phyloP scores from a whole-genome alignment of 352 stramenopile species.

The Phytopythium delawarense region DNA sequence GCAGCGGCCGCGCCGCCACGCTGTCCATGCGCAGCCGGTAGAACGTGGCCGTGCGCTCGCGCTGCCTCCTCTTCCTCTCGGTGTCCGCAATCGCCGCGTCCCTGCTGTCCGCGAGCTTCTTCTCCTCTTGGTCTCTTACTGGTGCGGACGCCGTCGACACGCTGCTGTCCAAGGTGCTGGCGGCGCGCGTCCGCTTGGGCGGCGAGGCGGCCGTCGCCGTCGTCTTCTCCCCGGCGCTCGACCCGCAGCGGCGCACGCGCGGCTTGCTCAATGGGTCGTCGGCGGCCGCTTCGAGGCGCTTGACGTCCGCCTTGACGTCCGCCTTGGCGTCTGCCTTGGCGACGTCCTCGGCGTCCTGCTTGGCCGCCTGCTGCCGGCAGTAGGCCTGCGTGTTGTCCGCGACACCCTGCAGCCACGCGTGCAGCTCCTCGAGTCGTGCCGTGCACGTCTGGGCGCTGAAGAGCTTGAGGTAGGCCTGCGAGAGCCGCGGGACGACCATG shows the following conservation, averaged over 20 bases:
- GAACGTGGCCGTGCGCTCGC: slow-evolving; percentile 2
- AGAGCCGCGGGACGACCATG: slow-evolving; percentile 58
- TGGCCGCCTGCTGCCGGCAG: slow-evolving; percentile 31
- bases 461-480: slow-evolving; percentile 77
- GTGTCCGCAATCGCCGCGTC: slow-evolving; percentile 10
- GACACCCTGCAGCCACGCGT: slow-evolving; percentile 59
- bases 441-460: slow-evolving; percentile 78
- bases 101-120: slow-evolving; percentile 9
- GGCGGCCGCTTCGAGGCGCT: not conserved
- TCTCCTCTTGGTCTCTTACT: not conserved
- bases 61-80: not conserved
- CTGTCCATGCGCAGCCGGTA: slow-evolving; percentile 22
- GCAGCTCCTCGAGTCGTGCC: slow-evolving; percentile 70
- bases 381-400: slow-evolving; percentile 69
- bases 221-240: slow-evolving; percentile 7
- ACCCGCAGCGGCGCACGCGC: slow-evolving; percentile 16
- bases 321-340: not conserved
- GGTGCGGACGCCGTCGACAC: not conserved
- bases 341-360: slow-evolving; percentile 19
- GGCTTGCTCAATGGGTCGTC: slow-evolving; percentile 8
- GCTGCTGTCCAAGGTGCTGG: not conserved
- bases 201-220: too few relatives aligned
- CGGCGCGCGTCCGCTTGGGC: not conserved
- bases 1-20: slow-evolving; percentile 35
- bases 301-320: not conserved